A percentile compares a stretch with the other conserved stretches of the same genome.
Evolutionary conservation across 345 rosid genomes (phyloP).

Genomic region (Moricandia moricandioides): DNA sequence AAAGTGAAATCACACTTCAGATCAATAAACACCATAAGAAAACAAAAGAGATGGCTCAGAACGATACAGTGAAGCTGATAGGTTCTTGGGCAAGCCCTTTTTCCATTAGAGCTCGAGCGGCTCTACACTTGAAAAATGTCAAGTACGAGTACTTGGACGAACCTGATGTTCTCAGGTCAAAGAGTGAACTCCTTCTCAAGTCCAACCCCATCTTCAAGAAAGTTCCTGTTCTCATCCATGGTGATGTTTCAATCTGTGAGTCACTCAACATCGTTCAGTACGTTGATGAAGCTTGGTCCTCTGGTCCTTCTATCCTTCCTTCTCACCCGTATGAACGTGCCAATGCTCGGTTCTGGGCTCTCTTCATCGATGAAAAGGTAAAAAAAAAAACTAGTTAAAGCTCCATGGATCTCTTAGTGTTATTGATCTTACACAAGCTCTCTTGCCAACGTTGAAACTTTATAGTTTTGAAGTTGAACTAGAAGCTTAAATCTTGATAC

Average conservation of each 20-base stretch:
- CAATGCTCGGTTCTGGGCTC: slow-evolving; percentile 8
- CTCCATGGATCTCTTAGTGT: background rate
- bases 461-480: background rate
- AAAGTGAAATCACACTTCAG: background rate
- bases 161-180: slow-evolving; percentile 2
- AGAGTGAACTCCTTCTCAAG: slow-evolving; percentile 2
- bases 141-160: slow-evolving; percentile 5
- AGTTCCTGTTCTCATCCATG: slow-evolving; percentile 9
- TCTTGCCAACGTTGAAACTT: background rate
- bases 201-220: slow-evolving; percentile 10
- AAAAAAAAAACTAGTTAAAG: background rate
- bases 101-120: slow-evolving; percentile 1
- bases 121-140: slow-evolving; percentile 10
- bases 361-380: background rate
- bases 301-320: slow-evolving; percentile 1
- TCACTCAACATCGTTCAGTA: slow-evolving; percentile 9
- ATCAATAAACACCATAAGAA: background rate
- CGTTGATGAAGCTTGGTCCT: slow-evolving; percentile 10
- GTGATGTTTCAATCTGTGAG: slow-evolving; percentile 6
- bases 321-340: slow-evolving; percentile 3
- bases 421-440: background rate
- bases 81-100: slow-evolving; percentile 7
- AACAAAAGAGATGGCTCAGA: background rate
- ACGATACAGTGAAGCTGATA: slow-evolving; percentile 5
- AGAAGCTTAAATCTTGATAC: background rate